Conservation (phyloP, 345 rosid genomes). For the Brassica napus region DNA sequence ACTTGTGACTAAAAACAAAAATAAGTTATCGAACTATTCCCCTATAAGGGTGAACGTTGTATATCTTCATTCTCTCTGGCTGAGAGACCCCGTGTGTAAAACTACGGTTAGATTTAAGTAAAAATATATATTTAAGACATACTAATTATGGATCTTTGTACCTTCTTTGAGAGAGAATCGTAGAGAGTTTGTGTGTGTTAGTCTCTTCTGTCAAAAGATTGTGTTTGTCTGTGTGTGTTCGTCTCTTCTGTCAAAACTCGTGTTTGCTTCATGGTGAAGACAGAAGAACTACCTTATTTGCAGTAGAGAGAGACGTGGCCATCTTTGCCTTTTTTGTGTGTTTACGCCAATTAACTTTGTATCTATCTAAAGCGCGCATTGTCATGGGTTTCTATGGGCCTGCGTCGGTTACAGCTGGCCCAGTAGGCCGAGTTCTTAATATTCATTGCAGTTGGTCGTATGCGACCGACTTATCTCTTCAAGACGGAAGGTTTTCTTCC, state of each 20-base stretch:
- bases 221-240: too few relatives aligned
- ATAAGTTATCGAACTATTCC: neutral
- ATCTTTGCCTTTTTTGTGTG: neutral
- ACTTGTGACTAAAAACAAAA: neutral
- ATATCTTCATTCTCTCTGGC: constrained; percentile 7
- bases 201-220: too few relatives aligned
- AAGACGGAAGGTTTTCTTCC: too few relatives aligned
- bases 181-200: neutral
- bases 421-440: neutral
- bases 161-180: constrained; percentile 1
- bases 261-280: constrained; percentile 28
- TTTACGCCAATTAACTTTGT: neutral
- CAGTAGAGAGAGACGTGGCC: neutral
- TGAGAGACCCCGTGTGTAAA: constrained; percentile 8
- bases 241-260: too few relatives aligned
- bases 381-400: constrained; percentile 18
- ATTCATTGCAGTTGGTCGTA: neutral
- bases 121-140: neutral
- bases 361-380: constrained; percentile 1
- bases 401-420: neutral
- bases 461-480: neutral
- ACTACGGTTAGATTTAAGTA: neutral
- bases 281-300: too few relatives aligned
- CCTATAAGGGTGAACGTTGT: neutral
- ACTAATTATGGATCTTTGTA: constrained; percentile 9